Evolutionary conservation across 108 stramenopile genomes (phyloP), one percentile per base, ranked within the genome.

Genomic region (Skeletonema grethae): DNA sequence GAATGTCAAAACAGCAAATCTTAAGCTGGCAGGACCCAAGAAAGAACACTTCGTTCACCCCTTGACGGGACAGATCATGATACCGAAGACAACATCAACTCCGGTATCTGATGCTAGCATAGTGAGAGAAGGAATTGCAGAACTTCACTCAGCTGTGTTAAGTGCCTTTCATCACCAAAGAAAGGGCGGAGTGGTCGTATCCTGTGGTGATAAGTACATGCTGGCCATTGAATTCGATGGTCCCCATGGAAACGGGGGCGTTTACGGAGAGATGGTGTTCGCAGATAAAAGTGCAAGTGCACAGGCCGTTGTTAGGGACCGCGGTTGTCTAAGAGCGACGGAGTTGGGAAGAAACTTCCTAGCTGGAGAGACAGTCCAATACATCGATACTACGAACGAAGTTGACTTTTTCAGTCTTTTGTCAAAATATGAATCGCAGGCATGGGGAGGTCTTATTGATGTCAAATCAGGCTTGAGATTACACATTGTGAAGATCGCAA

Each of bases 321-420:
- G 63, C 24, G 7, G 45, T 20, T 64, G 63, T 55, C 45, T 16
- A 24, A 16, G 48, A 22, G 48, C 63, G 6, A 64, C 48, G 6
- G 60, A 61, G 45, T 55, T 64, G 16, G 63, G 63, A 53, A 55
- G 48, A 55, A 64, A 64, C 45, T 64, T 64, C 43, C 48, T 64
- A 22, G 63, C 63, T 6, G 63, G 63, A 64, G 63, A 64, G 20
- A 64, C 63, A 15, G 18, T 64, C 53, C 48, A 55, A 13, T 64
- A 64, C 53, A 64, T 64, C 24, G 63, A 64, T 50, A 61, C 39
- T 45, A 64, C 39, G 11, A 48, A 46, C 10, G 63, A 64, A 46
- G 15, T 4, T 25, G 48, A 15, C n/a, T 64, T 64, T 22, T 64
- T 64, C 50, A 55, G 8, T n/a, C 48, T 64, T 55, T 64, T 64